Percentiles rank a stretch among this genome's conserved stretches.
These are phyloP conservation scores for Vigna nakashimae DNA, from an alignment of 306 rosid species.

Conservation along the genomic window DNA sequence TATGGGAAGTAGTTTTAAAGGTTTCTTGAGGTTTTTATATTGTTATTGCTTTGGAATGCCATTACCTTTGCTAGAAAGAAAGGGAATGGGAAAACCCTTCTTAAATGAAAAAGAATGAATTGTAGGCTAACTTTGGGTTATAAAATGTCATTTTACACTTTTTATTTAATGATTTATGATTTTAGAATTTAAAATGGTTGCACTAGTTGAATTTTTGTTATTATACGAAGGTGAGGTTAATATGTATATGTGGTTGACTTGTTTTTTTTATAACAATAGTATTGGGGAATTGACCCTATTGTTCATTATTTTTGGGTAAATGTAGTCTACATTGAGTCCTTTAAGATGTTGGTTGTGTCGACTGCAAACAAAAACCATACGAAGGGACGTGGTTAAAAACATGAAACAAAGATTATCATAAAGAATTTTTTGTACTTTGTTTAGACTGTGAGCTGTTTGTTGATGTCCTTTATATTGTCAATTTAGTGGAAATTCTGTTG, in stretches of 20 bases:
- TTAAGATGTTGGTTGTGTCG: neutral
- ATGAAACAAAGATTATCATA: neutral
- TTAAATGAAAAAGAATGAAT: neutral
- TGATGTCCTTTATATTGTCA: neutral
- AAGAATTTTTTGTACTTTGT: neutral
- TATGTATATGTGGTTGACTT: neutral
- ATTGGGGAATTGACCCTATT: neutral
- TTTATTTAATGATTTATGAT: neutral
- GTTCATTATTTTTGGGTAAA: constrained; percentile 17
- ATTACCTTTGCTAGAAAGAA: neutral
- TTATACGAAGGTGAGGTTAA: constrained; percentile 1
- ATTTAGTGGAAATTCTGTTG: constrained; percentile 1
- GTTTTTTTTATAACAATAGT: constrained; percentile 1
- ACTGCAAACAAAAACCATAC: neutral
- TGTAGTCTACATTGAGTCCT: neutral
- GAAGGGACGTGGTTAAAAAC: constrained; percentile 5
- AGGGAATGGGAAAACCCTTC: neutral
- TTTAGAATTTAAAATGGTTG: neutral
- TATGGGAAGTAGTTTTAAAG: neutral
- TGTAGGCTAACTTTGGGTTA: neutral
- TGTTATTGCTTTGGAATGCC: neutral
- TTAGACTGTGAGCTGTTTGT: neutral
- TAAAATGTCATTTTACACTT: neutral
- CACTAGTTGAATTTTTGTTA: constrained; percentile 1
- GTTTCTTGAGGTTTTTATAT: no score